Percentiles rank a stretch among this genome's conserved stretches.
phyloP scores from a whole-genome alignment of 192 early-diverging fungal genomes.

The Cetraspora pellucida region DNA sequence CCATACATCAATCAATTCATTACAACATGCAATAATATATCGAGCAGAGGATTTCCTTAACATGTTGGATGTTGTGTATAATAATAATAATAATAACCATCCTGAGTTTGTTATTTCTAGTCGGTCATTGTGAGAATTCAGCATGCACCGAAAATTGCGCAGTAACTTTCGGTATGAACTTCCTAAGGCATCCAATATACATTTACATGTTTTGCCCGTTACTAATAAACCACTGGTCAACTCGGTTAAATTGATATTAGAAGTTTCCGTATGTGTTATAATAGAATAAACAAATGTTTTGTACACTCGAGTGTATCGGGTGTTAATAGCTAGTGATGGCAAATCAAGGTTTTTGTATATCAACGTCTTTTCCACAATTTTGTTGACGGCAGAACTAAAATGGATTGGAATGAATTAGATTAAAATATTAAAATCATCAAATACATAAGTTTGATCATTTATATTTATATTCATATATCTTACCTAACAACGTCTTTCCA shows the following conservation, averaged over 20 bases:
- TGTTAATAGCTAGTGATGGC: neutral
- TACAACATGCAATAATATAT: neutral
- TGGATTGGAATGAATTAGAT: too few relatives aligned
- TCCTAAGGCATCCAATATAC: neutral
- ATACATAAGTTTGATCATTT: too few relatives aligned
- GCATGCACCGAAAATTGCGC: neutral
- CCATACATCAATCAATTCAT: conserved; percentile 11
- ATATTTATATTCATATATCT: too few relatives aligned
- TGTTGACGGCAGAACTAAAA: neutral
- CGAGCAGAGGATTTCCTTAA: neutral
- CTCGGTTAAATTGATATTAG: neutral
- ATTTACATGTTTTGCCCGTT: neutral
- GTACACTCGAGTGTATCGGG: neutral
- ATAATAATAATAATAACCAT: conserved; percentile 11
- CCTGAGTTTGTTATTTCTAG: neutral
- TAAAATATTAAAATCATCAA: too few relatives aligned
- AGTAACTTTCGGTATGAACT: neutral
- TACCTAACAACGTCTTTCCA: too few relatives aligned
- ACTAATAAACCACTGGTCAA: neutral
- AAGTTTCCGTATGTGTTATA: neutral
- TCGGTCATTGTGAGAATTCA: neutral
- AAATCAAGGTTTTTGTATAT: neutral
- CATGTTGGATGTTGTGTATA: neutral
- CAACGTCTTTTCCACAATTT: neutral
- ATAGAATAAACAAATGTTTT: neutral